phyloP scores from a whole-genome alignment of 208 protist species.

The Crithidia fasciculata region DNA sequence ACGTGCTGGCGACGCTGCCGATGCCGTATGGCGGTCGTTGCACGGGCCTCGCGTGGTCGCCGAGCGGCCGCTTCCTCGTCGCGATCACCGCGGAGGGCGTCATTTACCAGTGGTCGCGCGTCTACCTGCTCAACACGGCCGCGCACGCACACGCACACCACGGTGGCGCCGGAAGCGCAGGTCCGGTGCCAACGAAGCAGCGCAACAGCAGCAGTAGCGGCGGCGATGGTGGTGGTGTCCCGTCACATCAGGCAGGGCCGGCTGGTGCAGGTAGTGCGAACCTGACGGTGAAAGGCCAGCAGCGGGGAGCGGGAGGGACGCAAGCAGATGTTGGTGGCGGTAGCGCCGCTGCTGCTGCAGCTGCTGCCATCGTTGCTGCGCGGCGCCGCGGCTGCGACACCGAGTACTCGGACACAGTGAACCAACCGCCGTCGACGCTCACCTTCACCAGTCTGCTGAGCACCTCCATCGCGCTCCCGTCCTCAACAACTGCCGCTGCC shows the following conservation, averaged over 20 bases:
- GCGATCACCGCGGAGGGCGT: constrained; percentile 57
- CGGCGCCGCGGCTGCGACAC: constrained; percentile 22
- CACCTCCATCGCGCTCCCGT: not conserved
- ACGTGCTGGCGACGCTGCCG: constrained; percentile 50
- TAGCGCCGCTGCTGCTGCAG: not conserved
- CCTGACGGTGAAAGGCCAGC: not conserved
- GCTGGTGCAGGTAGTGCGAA: not conserved
- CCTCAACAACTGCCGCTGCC: not conserved
- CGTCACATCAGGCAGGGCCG: not conserved
- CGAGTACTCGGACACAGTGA: constrained; percentile 19
- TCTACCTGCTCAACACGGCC: constrained; percentile 41
- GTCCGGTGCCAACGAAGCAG: not conserved
- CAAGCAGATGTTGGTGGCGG: not conserved
- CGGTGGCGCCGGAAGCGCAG: not conserved
- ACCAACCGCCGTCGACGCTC: not conserved
- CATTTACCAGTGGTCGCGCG: constrained; percentile 66
- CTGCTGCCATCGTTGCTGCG: not conserved
- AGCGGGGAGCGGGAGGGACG: not conserved
- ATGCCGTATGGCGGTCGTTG: constrained; percentile 64
- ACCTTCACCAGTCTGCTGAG: constrained; percentile 24
- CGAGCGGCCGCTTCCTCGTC: constrained; percentile 55
- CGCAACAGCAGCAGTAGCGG: not conserved
- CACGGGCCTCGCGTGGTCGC: constrained; percentile 59
- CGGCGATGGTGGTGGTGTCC: not conserved
- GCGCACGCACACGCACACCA: not conserved